A percentile compares a stretch with the other conserved stretches of the same genome.
phyloP scores from a whole-genome alignment of 2,329 filamentous ascomycete genomes.

The Biscogniauxia sp. region DNA sequence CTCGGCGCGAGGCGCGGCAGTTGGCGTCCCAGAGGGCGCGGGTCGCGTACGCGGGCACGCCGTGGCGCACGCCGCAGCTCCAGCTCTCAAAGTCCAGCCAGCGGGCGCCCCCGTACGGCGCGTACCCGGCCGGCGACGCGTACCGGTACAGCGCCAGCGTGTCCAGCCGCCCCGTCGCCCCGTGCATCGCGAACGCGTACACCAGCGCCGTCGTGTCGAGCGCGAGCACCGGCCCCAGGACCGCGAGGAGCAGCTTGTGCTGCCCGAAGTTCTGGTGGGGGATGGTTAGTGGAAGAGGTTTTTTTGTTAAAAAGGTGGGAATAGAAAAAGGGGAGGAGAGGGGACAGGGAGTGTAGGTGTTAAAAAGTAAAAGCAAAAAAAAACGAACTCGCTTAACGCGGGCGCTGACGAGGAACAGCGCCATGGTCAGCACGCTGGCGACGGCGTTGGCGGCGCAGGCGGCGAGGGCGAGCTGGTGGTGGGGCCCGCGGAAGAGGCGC shows the following conservation, averaged over 20 bases:
- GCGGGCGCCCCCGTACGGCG: conserved; percentile 1
- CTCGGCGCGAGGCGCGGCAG: not conserved
- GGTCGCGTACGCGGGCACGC: not conserved
- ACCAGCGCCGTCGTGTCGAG: conserved; percentile 3
- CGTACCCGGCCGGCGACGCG: not conserved
- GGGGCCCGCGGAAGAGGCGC: not conserved
- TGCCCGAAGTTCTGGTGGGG: conserved; percentile 1
- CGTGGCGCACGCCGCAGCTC: conserved; percentile 1
- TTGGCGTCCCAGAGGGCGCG: not conserved
- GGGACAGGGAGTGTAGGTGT: no score
- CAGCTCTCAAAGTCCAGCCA: conserved; percentile 9
- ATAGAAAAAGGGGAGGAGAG: no score
- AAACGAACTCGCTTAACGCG: not conserved
- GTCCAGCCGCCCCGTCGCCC: not conserved
- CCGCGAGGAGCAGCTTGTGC: conserved; percentile 1
- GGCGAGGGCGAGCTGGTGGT: not conserved
- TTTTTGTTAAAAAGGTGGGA: not conserved
- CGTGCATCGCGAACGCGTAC: conserved; percentile 5
- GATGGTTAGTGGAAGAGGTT: not conserved
- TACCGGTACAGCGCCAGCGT: not conserved
- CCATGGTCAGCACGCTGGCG: not conserved
- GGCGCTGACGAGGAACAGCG: not conserved
- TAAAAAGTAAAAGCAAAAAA: no score
- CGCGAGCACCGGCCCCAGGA: not conserved
- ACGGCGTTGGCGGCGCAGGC: not conserved